Evolutionary conservation across 441 rosid species (phyloP), one percentile per base, ranked within the genome.

Genomic region (Erodium texanum): DNA sequence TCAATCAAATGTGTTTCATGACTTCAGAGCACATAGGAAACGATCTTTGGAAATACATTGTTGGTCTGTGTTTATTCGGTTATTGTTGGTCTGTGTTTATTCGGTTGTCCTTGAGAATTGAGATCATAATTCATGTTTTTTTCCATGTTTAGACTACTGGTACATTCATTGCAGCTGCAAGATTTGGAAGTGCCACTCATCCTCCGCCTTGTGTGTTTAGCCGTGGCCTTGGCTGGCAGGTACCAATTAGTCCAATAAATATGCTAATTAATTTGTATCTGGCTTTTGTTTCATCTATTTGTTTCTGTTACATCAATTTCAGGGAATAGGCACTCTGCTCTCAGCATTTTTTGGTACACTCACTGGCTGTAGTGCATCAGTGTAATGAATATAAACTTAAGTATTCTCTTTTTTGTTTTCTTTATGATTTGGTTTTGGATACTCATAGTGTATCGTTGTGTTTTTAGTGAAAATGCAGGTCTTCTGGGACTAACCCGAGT

Each of bases 201-300:
- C 58, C 86, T 71, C 98, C 98, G 22, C 94, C 94, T 45, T 89
- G 97, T 36, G 79, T 93, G 77, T 82, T 93, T 75, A 87, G 97
- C 72, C 98, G 98, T 23, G 98, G 98, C 71, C 73, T 93, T 71
- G 98, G 98, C 75, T 93, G 98, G 98, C 97, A 93, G 94, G 98
- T 93, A 85, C 18, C 8, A 16, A n/a, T 5, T 14, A 83, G 50
- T 64, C 36, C 6, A 15, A n/a, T 15, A 15, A 15, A 20, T 50
- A 38, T 41, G 16, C 14, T n/a, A 15, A 15, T 50, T n/a, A 15
- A 15, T 50, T 50, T 16, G 36, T 32, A 32, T 32, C 36, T 32
- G 6, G 6, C 36, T 32, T 32, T 32, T 32, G 36, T 32, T 32
- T 32, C 6, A 32, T 32, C 36, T 32, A 32, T 32, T 32, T 32